phyloP scores from a whole-genome alignment of 1,139 yeast species.

The Scheffersomyces segobiensis region DNA sequence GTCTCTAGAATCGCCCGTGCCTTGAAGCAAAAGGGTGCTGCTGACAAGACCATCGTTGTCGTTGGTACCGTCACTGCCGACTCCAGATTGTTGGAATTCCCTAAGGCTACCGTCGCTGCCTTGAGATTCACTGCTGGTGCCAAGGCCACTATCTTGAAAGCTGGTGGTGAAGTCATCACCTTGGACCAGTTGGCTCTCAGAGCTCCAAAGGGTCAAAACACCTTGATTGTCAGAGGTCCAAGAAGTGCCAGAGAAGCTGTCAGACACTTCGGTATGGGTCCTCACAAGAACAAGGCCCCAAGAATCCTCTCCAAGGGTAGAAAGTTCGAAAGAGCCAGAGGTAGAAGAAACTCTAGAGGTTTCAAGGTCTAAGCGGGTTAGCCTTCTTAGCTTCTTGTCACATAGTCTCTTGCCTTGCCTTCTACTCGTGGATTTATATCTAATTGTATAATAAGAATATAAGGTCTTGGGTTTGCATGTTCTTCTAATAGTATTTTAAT shows the following conservation, averaged over 20 bases:
- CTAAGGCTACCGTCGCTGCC: slow-evolving; percentile 98
- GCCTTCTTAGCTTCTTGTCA: neutral
- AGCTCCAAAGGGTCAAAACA: slow-evolving; percentile 99
- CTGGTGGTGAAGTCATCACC: slow-evolving; percentile 99
- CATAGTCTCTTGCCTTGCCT: neutral
- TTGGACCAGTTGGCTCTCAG: slow-evolving; percentile 98
- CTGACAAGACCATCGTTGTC: slow-evolving; percentile 92
- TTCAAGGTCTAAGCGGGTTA: slow-evolving; percentile 89
- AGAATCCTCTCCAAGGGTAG: slow-evolving; percentile 96
- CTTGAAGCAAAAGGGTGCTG: slow-evolving; percentile 79
- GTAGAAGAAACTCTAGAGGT: slow-evolving; percentile 99
- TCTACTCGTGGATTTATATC: slow-evolving; percentile 1
- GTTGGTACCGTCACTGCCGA: slow-evolving; percentile 99
- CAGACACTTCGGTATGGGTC: slow-evolving; percentile 99
- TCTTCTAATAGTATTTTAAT: slow-evolving; percentile 14
- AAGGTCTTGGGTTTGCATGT: slow-evolving; percentile 5
- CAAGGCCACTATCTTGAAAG: slow-evolving; percentile 94
- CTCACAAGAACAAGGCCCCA: slow-evolving; percentile 99
- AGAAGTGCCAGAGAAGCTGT: slow-evolving; percentile 99
- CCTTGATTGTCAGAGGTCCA: slow-evolving; percentile 97
- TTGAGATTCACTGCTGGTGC: slow-evolving; percentile 99
- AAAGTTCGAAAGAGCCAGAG: slow-evolving; percentile 99
- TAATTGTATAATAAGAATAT: neutral
- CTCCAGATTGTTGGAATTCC: slow-evolving; percentile 89
- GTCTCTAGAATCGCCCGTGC: slow-evolving; percentile 88